phyloP scores from a whole-genome alignment of 148 eudicot species.

The Suaeda aralocaspica region DNA sequence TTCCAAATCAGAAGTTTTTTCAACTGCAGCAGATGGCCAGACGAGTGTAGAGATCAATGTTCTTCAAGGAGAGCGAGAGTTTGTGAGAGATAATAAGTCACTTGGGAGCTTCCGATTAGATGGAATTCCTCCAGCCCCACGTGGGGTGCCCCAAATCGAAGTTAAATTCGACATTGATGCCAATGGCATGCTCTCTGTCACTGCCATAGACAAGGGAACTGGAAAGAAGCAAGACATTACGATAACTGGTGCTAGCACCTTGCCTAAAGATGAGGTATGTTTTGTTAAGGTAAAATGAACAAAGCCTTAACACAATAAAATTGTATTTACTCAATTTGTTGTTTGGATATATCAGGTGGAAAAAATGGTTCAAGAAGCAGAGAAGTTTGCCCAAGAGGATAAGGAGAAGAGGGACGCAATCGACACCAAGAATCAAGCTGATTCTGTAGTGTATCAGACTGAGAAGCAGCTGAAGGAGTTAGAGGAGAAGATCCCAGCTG shows the following conservation, averaged over 20 bases:
- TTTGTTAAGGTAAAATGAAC: no score
- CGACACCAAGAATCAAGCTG: constrained; percentile 74
- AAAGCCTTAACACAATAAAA: no score
- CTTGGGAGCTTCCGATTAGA: constrained; percentile 63
- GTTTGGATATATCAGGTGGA: constrained; percentile 45
- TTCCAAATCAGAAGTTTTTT: constrained; percentile 67
- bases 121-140: constrained; percentile 77
- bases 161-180: constrained; percentile 69
- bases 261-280: constrained; percentile 63
- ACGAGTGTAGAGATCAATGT: constrained; percentile 62
- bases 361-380: constrained; percentile 69
- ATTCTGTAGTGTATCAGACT: constrained; percentile 58
- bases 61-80: constrained; percentile 74
- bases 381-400: constrained; percentile 65
- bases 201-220: constrained; percentile 65
- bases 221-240: constrained; percentile 73
- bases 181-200: constrained; percentile 65
- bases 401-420: constrained; percentile 71
- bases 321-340: background rate
- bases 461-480: constrained; percentile 75
- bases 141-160: constrained; percentile 74
- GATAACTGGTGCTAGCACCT: constrained; percentile 69
- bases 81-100: constrained; percentile 62
- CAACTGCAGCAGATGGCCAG: constrained; percentile 76
- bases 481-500: constrained; percentile 59